phyloP scores from a whole-genome alignment of 176 grass and related monocot species.

The Alopecurus myosuroides region DNA sequence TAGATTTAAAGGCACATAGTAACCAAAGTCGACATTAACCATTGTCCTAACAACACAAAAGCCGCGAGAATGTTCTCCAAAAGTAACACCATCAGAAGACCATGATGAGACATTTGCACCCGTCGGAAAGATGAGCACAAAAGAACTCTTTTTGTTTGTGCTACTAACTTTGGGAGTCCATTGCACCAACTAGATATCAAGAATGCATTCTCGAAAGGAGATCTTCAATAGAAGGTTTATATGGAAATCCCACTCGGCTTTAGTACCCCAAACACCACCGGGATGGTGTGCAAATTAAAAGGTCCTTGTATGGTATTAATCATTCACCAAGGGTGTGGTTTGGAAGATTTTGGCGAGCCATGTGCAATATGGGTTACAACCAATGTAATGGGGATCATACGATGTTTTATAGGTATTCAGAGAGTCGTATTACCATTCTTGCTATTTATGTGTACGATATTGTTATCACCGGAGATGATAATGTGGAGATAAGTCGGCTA shows the following conservation, averaged over 20 bases:
- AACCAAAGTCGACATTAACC: too few relatives aligned
- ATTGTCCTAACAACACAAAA: too few relatives aligned
- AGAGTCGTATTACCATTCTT: not conserved
- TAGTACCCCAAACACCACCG: not conserved
- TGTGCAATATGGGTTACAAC: not conserved
- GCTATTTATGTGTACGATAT: not conserved
- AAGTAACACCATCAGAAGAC: too few relatives aligned
- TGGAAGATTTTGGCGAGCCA: not conserved
- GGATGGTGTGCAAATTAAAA: too few relatives aligned
- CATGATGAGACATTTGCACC: too few relatives aligned
- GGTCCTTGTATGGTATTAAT: not conserved
- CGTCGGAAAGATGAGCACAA: too few relatives aligned
- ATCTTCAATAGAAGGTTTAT: not conserved
- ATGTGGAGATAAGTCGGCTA: not conserved
- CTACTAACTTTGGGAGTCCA: too few relatives aligned
- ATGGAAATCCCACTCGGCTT: not conserved
- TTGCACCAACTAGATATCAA: not conserved
- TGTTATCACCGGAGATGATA: not conserved
- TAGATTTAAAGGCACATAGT: too few relatives aligned
- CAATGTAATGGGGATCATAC: too few relatives aligned
- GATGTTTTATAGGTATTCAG: not conserved
- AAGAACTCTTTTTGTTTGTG: too few relatives aligned
- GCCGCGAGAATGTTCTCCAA: too few relatives aligned
- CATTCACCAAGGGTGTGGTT: not conserved
- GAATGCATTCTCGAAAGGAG: not conserved